Conservation (phyloP, 768 basidiomycete species). For the Macrolepiota dolichaula region DNA sequence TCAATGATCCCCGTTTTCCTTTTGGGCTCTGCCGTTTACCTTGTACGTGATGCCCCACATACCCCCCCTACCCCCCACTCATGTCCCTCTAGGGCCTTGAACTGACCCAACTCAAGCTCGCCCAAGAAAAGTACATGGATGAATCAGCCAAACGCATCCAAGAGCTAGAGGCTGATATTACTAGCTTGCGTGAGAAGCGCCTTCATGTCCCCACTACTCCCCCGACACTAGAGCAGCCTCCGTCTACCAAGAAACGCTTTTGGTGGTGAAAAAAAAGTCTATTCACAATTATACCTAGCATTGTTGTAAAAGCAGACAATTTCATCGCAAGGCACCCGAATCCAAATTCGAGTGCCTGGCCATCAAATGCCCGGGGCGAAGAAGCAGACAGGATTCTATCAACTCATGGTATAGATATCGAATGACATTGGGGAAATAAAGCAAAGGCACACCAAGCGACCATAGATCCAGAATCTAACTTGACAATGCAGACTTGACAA, state of each 20-base stretch:
- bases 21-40: constrained; percentile 75
- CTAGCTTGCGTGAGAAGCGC: constrained; percentile 31
- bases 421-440: background rate
- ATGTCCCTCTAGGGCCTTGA: constrained; percentile 52
- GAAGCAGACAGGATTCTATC: background rate
- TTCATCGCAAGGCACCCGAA: background rate
- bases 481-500: constrained; percentile 49
- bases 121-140: constrained; percentile 69
- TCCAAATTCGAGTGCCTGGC: background rate
- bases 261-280: constrained; percentile 14
- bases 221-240: background rate
- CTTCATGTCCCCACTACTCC: background rate
- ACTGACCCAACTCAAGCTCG: constrained; percentile 55
- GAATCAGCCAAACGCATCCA: constrained; percentile 53
- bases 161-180: constrained; percentile 59
- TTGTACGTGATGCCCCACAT: constrained; percentile 39
- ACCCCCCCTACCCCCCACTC: background rate
- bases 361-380: background rate
- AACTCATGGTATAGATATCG: constrained; percentile 8
- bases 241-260: constrained; percentile 13
- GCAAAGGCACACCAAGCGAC: background rate
- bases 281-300: background rate
- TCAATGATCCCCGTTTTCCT: constrained; percentile 78
- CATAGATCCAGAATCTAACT: constrained; percentile 4
- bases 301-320: background rate